Evolutionary conservation across 78 protist species (phyloP).

Genomic region (Dictyostelium brefeldianum): DNA sequence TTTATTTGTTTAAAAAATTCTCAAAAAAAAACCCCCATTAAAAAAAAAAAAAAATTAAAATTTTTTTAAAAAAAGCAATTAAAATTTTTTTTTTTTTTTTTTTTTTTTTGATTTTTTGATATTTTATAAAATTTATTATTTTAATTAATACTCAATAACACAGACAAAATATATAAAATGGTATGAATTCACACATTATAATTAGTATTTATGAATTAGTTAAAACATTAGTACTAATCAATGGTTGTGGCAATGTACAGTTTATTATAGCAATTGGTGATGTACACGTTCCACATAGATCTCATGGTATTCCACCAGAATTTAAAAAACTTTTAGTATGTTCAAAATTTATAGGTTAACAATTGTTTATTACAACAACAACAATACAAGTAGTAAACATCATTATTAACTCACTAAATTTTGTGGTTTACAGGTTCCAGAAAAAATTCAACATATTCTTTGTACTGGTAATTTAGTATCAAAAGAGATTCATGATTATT

Average conservation of each 20-base stretch:
- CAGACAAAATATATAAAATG: too few relatives aligned
- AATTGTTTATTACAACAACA: neutral
- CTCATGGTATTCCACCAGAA: conserved; percentile 91
- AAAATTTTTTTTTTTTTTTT: too few relatives aligned
- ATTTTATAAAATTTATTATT: too few relatives aligned
- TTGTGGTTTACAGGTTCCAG: conserved; percentile 94
- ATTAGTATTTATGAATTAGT: too few relatives aligned
- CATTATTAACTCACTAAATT: neutral
- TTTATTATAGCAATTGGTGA: conserved; percentile 99
- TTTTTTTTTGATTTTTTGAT: too few relatives aligned
- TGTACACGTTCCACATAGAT: conserved; percentile 98
- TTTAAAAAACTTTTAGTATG: conserved; percentile 95
- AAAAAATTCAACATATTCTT: conserved; percentile 96
- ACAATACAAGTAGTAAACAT: neutral
- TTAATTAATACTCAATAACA: too few relatives aligned
- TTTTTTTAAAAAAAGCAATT: too few relatives aligned
- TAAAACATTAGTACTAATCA: neutral
- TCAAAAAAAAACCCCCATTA: too few relatives aligned
- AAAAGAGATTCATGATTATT: conserved; percentile 92
- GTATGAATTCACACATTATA: neutral
- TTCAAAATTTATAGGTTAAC: neutral
- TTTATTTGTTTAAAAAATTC: too few relatives aligned
- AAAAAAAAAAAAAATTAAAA: too few relatives aligned
- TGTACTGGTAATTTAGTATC: conserved; percentile 98
- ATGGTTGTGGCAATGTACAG: conserved; percentile 20